These are phyloP conservation scores for Kodamaea neixiangensis DNA, from an alignment of 805 yeast species.

Conservation along the genomic window DNA sequence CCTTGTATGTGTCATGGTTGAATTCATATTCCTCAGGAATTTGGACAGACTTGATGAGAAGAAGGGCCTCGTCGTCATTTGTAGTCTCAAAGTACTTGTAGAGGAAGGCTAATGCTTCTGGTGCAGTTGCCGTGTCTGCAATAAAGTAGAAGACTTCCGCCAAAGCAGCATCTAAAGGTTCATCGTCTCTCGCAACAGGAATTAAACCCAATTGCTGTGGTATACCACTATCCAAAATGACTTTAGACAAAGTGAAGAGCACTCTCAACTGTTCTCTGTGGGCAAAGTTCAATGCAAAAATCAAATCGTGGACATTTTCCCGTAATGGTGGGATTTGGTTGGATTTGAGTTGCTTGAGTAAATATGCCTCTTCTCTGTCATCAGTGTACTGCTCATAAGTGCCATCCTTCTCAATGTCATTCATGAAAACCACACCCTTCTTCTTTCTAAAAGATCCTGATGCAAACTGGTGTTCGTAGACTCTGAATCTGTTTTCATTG, in stretches of 20 bases:
- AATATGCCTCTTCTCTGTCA: conserved; percentile 48
- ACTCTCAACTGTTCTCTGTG: conserved; percentile 52
- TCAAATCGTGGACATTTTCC: conserved; percentile 74
- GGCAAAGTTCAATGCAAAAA: conserved; percentile 67
- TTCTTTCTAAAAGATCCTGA: conserved; percentile 14
- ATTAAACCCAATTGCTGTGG: conserved; percentile 83
- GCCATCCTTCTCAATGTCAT: conserved; percentile 69
- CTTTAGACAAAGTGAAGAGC: conserved; percentile 49
- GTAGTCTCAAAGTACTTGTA: conserved; percentile 36
- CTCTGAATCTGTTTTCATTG: conserved; percentile 36
- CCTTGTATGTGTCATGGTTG: conserved; percentile 19
- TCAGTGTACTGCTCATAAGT: conserved; percentile 49
- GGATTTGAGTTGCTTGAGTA: conserved; percentile 31
- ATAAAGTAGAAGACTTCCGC: conserved; percentile 38
- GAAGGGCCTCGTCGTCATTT: conserved; percentile 24
- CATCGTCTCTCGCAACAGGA: conserved; percentile 49
- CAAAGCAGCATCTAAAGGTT: conserved; percentile 26
- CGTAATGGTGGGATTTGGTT: conserved; percentile 69
- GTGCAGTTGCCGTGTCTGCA: conserved; percentile 27
- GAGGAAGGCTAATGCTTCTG: conserved; percentile 42
- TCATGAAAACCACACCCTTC: conserved; percentile 64
- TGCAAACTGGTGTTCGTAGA: conserved; percentile 28
- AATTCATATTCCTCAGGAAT: conserved; percentile 20
- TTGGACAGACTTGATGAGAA: conserved; percentile 21
- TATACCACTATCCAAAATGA: conserved; percentile 55